Conservation (phyloP, 352 stramenopile genomes). For the Pythium grandisporangium region DNA sequence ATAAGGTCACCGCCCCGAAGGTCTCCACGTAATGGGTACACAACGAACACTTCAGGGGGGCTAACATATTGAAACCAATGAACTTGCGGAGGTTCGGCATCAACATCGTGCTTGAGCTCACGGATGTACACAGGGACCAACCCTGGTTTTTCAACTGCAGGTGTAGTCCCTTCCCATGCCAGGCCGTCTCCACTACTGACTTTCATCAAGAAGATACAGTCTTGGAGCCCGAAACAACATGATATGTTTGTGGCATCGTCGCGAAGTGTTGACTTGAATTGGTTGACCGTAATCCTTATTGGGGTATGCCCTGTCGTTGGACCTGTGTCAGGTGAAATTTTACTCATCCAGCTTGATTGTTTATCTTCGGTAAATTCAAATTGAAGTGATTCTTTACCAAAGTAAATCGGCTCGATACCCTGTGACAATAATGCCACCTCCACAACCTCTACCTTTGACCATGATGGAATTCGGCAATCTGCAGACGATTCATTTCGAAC, state of each 20-base stretch:
- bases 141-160: background rate
- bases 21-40: background rate
- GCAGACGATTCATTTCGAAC: constrained; percentile 27
- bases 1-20: constrained; percentile 4
- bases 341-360: too few species aligned
- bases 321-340: background rate
- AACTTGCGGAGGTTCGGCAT: background rate
- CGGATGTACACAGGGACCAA: background rate
- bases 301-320: background rate
- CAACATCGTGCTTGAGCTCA: background rate
- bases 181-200: background rate
- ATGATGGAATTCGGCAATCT: constrained; percentile 14
- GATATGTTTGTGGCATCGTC: constrained; percentile 1
- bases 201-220: constrained; percentile 2
- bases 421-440: too few species aligned
- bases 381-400: background rate
- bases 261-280: background rate
- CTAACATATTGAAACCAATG: constrained; percentile 9
- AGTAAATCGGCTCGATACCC: background rate
- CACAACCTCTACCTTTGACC: too few species aligned
- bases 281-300: constrained; percentile 1
- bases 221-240: constrained; percentile 4
- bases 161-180: background rate
- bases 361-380: too few species aligned
- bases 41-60: background rate